Base-by-base conservation (phyloP, 2,329 filamentous ascomycete species). In the Fusarium luffae region DNA sequence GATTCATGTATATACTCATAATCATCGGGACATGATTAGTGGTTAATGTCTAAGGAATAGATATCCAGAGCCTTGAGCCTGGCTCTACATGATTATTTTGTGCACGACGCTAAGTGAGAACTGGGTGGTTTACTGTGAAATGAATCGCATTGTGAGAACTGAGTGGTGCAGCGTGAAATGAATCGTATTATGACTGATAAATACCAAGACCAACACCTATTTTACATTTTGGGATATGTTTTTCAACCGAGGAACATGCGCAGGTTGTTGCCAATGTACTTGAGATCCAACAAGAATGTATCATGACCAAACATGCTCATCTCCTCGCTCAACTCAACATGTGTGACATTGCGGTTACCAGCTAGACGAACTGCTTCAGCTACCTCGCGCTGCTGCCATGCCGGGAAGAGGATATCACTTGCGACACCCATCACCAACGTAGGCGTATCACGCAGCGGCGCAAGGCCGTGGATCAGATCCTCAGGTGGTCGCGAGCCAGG, bases 321-420 rank as follows among this genome's bases (percentile, higher is more conserved):
- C 81, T 98, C 94, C 82, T 98, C 93, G 34, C 94, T 96, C 51
- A 99, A 83, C 82, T 99, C 96, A 16, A 96, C 88, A 79, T 99
- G 94, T 46, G 90, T 91, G 1, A 99, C 94, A 32, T 87, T 89
- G 66, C 88, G 85, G 76, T 97, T 98, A 1, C 96, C 96, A 1
- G 87, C 88, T 34, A 88, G 86, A 63, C 89, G 88, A 69, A 99
- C 83, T 4, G 95, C 92, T 76, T 95, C 90, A 5, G 94, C 95
- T 66, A 99, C 90, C 80, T 99, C 96, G 55, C 93, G 89, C 83
- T 99, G 96, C 82, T 99, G 96, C 95, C 96, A 99, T 0, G 96
- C 94, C 0, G 96, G 96, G 81, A 99, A 99, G 37, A 99, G 83
- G 51, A 98, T 98, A 77, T 99, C 96, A 74, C 93, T 98, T 0